These are phyloP conservation scores for Neofusicoccum kwambonambiense DNA, from an alignment of 2,329 filamentous ascomycete genomes.

Conservation along the genomic window DNA sequence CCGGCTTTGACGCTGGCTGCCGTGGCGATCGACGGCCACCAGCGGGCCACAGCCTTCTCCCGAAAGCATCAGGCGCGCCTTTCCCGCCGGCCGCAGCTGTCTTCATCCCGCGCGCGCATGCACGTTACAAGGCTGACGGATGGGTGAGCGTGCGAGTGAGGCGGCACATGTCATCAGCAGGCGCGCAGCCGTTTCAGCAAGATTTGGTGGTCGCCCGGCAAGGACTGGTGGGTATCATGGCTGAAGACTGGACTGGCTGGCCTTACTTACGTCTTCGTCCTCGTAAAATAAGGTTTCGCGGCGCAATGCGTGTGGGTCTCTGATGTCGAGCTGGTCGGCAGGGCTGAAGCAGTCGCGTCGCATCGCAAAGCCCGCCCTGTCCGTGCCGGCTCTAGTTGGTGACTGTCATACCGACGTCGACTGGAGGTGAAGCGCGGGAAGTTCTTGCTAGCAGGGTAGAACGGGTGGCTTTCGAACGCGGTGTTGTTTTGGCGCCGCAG, in stretches of 20 bases:
- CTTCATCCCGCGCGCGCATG: neutral
- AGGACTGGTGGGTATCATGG: neutral
- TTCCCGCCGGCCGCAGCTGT: too few species aligned
- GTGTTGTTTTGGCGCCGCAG: neutral
- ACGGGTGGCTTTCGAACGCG: neutral
- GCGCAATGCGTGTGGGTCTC: neutral
- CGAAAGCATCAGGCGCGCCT: too few species aligned
- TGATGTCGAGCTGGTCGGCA: constrained; percentile 1
- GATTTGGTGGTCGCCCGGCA: neutral
- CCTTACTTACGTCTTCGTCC: neutral
- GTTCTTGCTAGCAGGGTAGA: neutral
- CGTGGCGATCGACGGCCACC: neutral
- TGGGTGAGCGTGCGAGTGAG: too few species aligned
- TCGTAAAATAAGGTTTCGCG: constrained; percentile 10
- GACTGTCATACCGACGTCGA: too few species aligned
- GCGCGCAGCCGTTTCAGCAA: neutral
- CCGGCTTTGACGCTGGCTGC: neutral
- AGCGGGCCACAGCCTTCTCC: neutral
- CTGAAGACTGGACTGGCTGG: neutral
- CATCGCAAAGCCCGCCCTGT: too few species aligned
- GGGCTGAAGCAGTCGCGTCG: neutral
- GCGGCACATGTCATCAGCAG: too few species aligned
- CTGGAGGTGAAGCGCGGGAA: neutral
- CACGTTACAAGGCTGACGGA: too few species aligned
- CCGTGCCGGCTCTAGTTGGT: too few species aligned